Evolutionary conservation across 441 rosid genomes (phyloP).

Genomic region (Pelargonium myrrhifolium): DNA sequence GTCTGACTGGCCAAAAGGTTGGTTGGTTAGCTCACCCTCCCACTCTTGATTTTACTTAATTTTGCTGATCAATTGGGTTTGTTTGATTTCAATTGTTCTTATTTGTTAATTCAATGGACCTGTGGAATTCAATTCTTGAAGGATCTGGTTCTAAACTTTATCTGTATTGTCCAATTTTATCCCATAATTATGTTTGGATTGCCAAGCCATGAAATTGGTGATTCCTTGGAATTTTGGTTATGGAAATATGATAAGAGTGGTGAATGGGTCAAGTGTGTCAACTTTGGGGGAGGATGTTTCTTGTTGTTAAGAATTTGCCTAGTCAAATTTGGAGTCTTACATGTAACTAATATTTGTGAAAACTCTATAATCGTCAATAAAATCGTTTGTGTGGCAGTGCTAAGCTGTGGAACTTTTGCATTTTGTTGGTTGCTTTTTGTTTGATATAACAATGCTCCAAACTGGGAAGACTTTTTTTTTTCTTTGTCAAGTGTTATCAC

Average conservation of each 20-base stretch:
- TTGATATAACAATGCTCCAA: background rate
- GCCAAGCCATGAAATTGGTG: background rate
- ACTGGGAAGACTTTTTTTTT: background rate
- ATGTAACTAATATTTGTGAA: background rate
- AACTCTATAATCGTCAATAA: no score
- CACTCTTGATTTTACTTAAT: conserved; percentile 4
- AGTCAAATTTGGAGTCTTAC: background rate
- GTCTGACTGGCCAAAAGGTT: conserved; percentile 96
- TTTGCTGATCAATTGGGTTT: background rate
- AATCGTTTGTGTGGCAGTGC: no score
- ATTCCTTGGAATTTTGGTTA: background rate
- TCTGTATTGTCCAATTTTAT: no score
- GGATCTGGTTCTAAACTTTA: background rate
- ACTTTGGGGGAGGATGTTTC: background rate
- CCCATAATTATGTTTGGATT: no score
- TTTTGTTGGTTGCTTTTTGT: background rate
- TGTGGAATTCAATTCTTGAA: background rate
- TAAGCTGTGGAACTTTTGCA: no score
- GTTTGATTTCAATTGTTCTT: background rate
- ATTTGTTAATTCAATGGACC: background rate
- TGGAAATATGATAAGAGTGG: background rate
- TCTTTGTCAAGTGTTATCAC: background rate
- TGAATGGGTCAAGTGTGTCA: background rate
- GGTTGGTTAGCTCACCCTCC: conserved; percentile 2
- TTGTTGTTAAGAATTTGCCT: background rate